A percentile compares a stretch with the other conserved stretches of the same genome.
Conservation (phyloP, 768 basidiomycete species). For the Tricholoma bakamatsutake region DNA sequence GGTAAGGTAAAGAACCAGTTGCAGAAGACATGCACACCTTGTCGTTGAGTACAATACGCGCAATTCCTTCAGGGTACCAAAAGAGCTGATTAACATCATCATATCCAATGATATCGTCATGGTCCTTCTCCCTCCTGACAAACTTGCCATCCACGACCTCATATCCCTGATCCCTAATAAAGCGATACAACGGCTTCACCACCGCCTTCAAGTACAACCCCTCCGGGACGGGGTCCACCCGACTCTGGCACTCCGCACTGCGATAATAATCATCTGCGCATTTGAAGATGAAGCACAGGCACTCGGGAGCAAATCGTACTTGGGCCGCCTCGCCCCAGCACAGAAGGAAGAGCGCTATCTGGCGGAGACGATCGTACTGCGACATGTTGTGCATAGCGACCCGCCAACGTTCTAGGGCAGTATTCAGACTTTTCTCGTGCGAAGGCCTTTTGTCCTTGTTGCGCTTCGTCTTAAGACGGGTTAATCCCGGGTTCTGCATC, state of each 20-base stretch:
- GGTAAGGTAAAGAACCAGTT: constrained; percentile 1
- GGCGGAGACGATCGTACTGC: constrained; percentile 93
- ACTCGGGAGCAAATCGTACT: constrained; percentile 94
- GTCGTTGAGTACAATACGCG: constrained; percentile 81
- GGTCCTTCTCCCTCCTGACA: constrained; percentile 88
- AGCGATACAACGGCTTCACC: constrained; percentile 90
- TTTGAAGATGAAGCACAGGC: constrained; percentile 99
- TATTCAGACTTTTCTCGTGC: constrained; percentile 63
- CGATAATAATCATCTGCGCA: constrained; percentile 99
- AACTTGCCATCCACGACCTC: constrained; percentile 95
- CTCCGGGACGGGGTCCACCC: constrained; percentile 88
- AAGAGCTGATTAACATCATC: constrained; percentile 99
- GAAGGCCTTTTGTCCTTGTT: constrained; percentile 42
- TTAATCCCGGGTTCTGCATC: constrained; percentile 85
- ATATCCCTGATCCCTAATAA: constrained; percentile 96
- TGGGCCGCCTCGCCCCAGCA: constrained; percentile 99
- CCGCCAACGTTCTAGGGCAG: constrained; percentile 88
- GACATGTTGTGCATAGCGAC: constrained; percentile 99
- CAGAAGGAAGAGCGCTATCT: constrained; percentile 91
- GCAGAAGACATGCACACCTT: constrained; percentile 48
- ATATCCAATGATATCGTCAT: constrained; percentile 93
- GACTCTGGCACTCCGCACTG: constrained; percentile 93
- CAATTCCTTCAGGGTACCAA: constrained; percentile 99
- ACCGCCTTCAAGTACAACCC: constrained; percentile 91
- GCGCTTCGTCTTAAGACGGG: constrained; percentile 70